A percentile compares a stretch with the other conserved stretches of the same genome.
phyloP scores from a whole-genome alignment of 83 land plant genomes.

The Thuja plicata region DNA sequence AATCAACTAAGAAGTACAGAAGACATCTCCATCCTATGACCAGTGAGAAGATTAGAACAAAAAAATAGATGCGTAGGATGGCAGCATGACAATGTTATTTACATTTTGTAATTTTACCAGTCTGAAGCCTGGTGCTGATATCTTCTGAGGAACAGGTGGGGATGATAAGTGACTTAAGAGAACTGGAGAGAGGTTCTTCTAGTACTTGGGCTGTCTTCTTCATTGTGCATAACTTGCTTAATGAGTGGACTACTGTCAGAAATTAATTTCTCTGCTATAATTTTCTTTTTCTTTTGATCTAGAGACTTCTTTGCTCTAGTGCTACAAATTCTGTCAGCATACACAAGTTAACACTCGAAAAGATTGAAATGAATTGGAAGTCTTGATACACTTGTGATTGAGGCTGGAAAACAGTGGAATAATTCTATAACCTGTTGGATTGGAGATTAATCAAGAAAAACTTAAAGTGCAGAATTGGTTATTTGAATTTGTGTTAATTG shows the following conservation, averaged over 20 bases:
- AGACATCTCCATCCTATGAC: neutral
- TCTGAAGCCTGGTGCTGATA: neutral
- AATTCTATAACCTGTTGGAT: neutral
- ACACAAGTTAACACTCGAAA: neutral
- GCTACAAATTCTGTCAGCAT: neutral
- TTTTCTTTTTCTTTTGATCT: neutral
- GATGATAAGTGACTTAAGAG: neutral
- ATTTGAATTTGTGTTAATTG: neutral
- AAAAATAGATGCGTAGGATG: neutral
- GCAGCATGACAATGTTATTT: neutral
- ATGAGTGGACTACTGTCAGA: neutral
- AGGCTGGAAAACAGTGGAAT: neutral
- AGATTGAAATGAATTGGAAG: neutral
- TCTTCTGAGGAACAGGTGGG: neutral
- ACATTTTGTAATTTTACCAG: neutral
- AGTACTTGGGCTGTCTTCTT: neutral
- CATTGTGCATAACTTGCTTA: neutral
- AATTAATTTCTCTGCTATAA: neutral
- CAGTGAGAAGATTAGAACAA: neutral
- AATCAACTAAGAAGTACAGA: neutral
- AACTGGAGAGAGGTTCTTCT: neutral
- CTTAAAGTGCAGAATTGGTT: too few relatives aligned
- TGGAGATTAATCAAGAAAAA: neutral
- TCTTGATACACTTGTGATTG: neutral
- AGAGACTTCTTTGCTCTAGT: neutral